Conservation (phyloP, 306 rosid species). For the Trichosanthes cucumerina region DNA sequence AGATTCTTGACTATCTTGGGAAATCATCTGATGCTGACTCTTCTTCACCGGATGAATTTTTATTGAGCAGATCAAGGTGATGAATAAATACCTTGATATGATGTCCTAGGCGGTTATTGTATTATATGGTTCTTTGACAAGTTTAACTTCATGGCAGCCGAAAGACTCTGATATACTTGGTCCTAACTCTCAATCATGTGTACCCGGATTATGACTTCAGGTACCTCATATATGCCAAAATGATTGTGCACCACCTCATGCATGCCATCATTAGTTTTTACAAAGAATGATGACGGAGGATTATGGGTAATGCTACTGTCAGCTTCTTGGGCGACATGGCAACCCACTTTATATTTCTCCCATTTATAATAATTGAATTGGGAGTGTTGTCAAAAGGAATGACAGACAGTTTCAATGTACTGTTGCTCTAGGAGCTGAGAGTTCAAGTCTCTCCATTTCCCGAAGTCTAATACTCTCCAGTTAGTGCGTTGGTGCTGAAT, state of each 20-base stretch:
- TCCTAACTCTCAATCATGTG: constrained; percentile 83
- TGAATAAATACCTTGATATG: constrained; percentile 16
- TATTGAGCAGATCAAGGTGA: constrained; percentile 71
- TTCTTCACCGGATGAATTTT: constrained; percentile 52
- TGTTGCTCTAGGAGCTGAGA: constrained; percentile 99
- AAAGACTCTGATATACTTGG: constrained; percentile 84
- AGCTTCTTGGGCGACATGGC: constrained; percentile 97
- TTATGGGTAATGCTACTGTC: constrained; percentile 98
- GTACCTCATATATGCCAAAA: constrained; percentile 29
- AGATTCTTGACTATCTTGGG: constrained; percentile 83
- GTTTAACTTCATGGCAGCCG: constrained; percentile 55
- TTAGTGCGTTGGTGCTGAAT: constrained; percentile 19
- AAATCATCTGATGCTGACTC: constrained; percentile 70
- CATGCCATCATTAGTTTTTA: background rate
- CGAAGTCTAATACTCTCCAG: constrained; percentile 30
- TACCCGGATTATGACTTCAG: constrained; percentile 98
- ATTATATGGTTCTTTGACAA: constrained; percentile 18
- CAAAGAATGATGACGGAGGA: constrained; percentile 37
- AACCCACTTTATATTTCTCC: constrained; percentile 81
- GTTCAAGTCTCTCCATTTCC: constrained; percentile 99
- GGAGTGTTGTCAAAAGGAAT: constrained; percentile 99
- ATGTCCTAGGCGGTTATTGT: constrained; percentile 21
- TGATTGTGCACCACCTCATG: constrained; percentile 22
- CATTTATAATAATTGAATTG: constrained; percentile 27
- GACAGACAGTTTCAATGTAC: constrained; percentile 78